Base-by-base conservation (phyloP, 148 eudicot genomes). In the Silene conica region DNA sequence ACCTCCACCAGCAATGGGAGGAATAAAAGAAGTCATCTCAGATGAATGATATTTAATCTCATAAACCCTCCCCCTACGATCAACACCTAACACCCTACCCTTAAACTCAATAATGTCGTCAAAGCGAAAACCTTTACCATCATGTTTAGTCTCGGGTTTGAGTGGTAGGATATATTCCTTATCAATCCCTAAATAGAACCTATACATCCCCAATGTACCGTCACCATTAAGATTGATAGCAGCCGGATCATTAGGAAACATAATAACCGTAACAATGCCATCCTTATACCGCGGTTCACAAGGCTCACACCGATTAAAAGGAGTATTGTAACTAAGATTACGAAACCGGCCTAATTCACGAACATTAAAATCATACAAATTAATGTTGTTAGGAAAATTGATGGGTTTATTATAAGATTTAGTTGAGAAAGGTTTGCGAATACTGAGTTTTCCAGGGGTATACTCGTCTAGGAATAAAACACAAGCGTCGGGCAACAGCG, bases 81-180 rank as follows among this genome's bases (percentile, higher is more conserved):
- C 68, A 66, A 73, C 46, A 0, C 76, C 76, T 16, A 72, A 73
- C 2, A 59, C 0, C 59, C 68, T 48, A 13, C 73, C 62, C 63
- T 59, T 78, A 26, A 23, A 78, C 2, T 78, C 68, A 3, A 78
- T 38, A 73, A 78, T 58, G 19, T 78, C 80, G 59, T 78, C 76
- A 34, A 78, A 72, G 1, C 23, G 34, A 60, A 72, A 66, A 0
- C 68, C 55, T 45, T 41, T 65, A 19, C 80, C 80, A 41, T 78
- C 76, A 78, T 78, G 72, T 3, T 66, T 43, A 19, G 58, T 28
- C 60, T 66, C 60, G 73, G 73, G 73, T 1, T 25, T 0, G 1
- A 0, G 6, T 8, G 6, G 34, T 31, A 1, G 2, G 34, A 31
- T 5, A 2, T 31, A 0, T 3, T 0, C 8, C 41, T 4, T 26